Percentiles rank a stretch among this genome's conserved stretches.
Evolutionary conservation across 441 rosid species (phyloP).

Genomic region (Populus tomentosa): DNA sequence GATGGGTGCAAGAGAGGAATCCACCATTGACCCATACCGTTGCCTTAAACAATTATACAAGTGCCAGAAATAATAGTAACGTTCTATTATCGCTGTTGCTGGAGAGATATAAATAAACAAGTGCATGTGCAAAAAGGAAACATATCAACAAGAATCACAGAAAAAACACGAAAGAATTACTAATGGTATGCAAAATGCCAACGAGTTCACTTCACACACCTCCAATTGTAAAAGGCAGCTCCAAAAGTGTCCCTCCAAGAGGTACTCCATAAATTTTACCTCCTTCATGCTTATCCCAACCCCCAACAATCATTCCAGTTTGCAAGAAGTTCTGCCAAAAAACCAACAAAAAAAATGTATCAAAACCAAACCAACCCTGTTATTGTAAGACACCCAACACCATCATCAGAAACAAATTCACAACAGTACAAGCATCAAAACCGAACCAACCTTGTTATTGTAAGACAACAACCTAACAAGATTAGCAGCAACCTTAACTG

Average conservation of each 20-base stretch:
- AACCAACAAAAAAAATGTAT: background rate
- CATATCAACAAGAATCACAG: background rate
- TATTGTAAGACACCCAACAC: background rate
- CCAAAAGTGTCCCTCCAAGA: constrained; percentile 86
- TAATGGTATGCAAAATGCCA: background rate
- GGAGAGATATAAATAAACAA: background rate
- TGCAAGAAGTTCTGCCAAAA: constrained; percentile 70
- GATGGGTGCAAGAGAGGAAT: background rate
- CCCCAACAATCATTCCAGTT: constrained; percentile 90
- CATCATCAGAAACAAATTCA: background rate
- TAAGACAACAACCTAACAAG: constrained; percentile 78
- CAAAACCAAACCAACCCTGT: too few species aligned
- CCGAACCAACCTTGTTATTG: constrained; percentile 70
- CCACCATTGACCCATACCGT: background rate
- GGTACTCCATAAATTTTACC: constrained; percentile 93
- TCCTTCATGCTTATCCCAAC: constrained; percentile 96
- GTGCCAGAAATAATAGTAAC: background rate
- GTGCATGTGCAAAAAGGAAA: background rate
- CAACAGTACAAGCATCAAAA: background rate
- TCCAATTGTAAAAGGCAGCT: constrained; percentile 96
- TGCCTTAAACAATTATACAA: background rate
- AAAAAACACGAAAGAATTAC: too few species aligned
- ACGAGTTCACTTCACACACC: constrained; percentile 34
- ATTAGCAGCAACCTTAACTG: constrained; percentile 95
- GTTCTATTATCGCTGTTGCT: background rate